These are phyloP conservation scores for Sporisorium exsertum DNA, from an alignment of 1,284 basidiomycete genomes.

Conservation along the genomic window DNA sequence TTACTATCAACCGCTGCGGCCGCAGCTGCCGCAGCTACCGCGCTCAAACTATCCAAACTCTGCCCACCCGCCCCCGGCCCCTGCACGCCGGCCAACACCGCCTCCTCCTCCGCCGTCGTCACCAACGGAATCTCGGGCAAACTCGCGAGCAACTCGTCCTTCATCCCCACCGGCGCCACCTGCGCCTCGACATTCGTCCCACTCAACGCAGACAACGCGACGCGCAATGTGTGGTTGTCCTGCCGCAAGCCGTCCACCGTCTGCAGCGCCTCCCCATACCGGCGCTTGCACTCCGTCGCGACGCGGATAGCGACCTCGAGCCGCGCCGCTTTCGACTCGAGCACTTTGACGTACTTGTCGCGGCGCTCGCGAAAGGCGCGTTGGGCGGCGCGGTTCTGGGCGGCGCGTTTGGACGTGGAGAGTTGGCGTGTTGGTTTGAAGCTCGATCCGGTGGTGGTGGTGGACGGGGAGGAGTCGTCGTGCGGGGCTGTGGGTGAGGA, in stretches of 20 bases:
- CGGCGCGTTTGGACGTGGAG: slow-evolving; percentile 59
- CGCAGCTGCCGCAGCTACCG: slow-evolving; percentile 57
- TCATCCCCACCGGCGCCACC: slow-evolving; percentile 28
- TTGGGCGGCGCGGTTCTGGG: slow-evolving; percentile 64
- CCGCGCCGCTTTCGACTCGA: slow-evolving; percentile 56
- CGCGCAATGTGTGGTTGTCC: slow-evolving; percentile 58
- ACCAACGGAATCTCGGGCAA: slow-evolving; percentile 32
- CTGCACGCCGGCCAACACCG: slow-evolving; percentile 13
- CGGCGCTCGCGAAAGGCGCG: slow-evolving; percentile 63
- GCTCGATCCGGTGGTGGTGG: not conserved
- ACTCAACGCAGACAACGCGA: slow-evolving; percentile 59
- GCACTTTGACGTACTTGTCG: slow-evolving; percentile 61
- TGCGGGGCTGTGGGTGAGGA: slow-evolving; percentile 4
- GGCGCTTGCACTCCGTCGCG: slow-evolving; percentile 53
- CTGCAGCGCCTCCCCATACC: slow-evolving; percentile 53
- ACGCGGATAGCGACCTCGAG: slow-evolving; percentile 52
- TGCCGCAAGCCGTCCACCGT: slow-evolving; percentile 60
- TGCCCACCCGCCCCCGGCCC: slow-evolving; percentile 19
- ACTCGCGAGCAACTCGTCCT: slow-evolving; percentile 38
- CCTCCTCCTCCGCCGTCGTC: slow-evolving; percentile 37
- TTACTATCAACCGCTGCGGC: slow-evolving; percentile 19
- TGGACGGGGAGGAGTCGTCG: not conserved
- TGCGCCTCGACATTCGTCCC: slow-evolving; percentile 38
- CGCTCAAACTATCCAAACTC: slow-evolving; percentile 56
- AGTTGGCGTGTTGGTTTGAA: slow-evolving; percentile 50